phyloP scores from a whole-genome alignment of 805 yeast genomes.

The Teunomyces barrocoloradensis region DNA sequence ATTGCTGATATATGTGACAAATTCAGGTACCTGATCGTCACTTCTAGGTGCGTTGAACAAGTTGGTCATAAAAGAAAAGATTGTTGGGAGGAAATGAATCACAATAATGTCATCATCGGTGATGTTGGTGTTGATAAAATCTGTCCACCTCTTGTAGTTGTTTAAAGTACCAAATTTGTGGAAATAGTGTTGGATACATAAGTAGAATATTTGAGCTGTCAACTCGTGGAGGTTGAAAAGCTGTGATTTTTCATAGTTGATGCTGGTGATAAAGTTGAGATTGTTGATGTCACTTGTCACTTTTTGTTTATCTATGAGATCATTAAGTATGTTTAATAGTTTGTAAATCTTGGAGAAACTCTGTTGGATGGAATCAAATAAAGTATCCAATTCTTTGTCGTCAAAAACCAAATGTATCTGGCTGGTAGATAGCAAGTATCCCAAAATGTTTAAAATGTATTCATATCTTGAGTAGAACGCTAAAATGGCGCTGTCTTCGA shows the following conservation, averaged over 20 bases:
- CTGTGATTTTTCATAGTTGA: constrained; percentile 60
- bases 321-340: constrained; percentile 53
- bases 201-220: constrained; percentile 62
- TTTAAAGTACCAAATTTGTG: constrained; percentile 27
- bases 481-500: constrained; percentile 62
- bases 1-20: constrained; percentile 42
- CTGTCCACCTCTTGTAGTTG: constrained; percentile 39
- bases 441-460: constrained; percentile 66
- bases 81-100: constrained; percentile 61
- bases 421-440: constrained; percentile 23
- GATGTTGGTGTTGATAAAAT: constrained; percentile 44
- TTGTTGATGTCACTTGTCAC: constrained; percentile 51
- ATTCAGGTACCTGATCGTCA: constrained; percentile 29
- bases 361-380: constrained; percentile 45
- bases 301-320: constrained; percentile 44
- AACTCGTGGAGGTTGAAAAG: constrained; percentile 67
- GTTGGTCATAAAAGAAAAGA: constrained; percentile 45
- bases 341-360: constrained; percentile 60
- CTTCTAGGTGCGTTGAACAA: constrained; percentile 39
- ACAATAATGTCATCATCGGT: constrained; percentile 62
- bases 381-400: constrained; percentile 1
- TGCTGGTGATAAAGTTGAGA: constrained; percentile 34
- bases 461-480: constrained; percentile 68
- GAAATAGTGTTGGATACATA: constrained; percentile 41
- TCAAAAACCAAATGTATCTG: constrained; percentile 23